Conservation (phyloP, 352 stramenopile species). For the Pythium dissotocum region DNA sequence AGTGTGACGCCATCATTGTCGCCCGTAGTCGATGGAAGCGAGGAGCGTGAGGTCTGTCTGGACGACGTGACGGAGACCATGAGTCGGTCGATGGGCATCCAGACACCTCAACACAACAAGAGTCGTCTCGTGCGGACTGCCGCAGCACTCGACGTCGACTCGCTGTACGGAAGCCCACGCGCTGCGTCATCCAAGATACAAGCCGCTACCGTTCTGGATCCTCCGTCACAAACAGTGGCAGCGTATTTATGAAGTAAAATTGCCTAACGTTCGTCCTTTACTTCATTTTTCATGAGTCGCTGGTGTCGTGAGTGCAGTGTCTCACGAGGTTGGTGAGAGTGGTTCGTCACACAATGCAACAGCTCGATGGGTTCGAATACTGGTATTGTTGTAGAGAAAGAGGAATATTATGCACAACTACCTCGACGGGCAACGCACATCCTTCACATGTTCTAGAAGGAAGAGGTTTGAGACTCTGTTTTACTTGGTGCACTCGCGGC, state of each 20-base stretch:
- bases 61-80: slow-evolving; percentile 22
- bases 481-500: slow-evolving; percentile 54
- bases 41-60: not conserved
- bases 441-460: not conserved
- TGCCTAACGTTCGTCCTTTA: not conserved
- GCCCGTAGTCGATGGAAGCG: not conserved
- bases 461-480: not conserved
- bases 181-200: not conserved
- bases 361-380: not conserved
- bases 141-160: not conserved
- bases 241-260: slow-evolving; percentile 21
- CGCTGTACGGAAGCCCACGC: not conserved
- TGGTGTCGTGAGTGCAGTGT: too few relatives aligned
- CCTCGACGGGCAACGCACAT: slow-evolving; percentile 2
- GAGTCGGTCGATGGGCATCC: slow-evolving; percentile 21
- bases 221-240: not conserved
- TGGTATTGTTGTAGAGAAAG: not conserved
- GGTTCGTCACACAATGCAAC: not conserved
- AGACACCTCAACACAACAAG: slow-evolving; percentile 2
- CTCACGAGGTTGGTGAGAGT: too few relatives aligned
- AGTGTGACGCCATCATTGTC: not conserved
- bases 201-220: not conserved
- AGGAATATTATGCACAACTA: not conserved
- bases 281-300: too few relatives aligned
- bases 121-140: not conserved